These are phyloP conservation scores for Russula dissimulans DNA, from an alignment of 768 basidiomycete genomes.

Conservation along the genomic window DNA sequence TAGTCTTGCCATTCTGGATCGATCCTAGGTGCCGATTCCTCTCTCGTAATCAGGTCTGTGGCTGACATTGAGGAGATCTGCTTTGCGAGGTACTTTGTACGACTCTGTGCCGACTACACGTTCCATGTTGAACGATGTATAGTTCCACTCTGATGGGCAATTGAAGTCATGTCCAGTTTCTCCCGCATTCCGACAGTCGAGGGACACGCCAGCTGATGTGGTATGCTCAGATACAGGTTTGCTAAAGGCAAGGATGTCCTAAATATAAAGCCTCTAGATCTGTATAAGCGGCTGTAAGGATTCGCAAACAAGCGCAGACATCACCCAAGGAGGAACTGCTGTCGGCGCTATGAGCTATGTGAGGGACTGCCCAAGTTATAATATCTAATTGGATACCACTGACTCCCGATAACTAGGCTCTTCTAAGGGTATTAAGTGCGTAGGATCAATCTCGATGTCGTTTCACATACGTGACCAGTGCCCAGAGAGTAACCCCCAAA, in stretches of 20 bases:
- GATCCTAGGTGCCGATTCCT: slow-evolving; percentile 49
- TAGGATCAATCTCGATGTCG: neutral
- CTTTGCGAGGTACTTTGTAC: slow-evolving; percentile 47
- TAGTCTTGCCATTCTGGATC: slow-evolving; percentile 90
- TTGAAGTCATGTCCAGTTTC: slow-evolving; percentile 26
- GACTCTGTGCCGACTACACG: neutral
- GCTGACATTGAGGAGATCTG: slow-evolving; percentile 39
- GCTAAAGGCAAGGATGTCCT: neutral
- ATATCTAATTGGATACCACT: neutral
- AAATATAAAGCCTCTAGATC: slow-evolving; percentile 39
- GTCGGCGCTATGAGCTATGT: slow-evolving; percentile 79
- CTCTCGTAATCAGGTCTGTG: neutral
- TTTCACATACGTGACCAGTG: neutral
- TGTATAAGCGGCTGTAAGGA: slow-evolving; percentile 82
- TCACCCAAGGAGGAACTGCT: slow-evolving; percentile 51
- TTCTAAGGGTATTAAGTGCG: slow-evolving; percentile 48
- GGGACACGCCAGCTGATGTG: slow-evolving; percentile 80
- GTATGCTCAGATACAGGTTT: slow-evolving; percentile 35
- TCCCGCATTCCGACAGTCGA: slow-evolving; percentile 23
- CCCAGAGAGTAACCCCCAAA: slow-evolving; percentile 32
- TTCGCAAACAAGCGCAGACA: slow-evolving; percentile 74
- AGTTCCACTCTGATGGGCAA: slow-evolving; percentile 28
- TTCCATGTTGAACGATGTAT: neutral
- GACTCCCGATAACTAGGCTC: slow-evolving; percentile 33
- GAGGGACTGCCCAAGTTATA: slow-evolving; percentile 21